Percentiles rank a stretch among this genome's conserved stretches.
Evolutionary conservation across 768 basidiomycete genomes (phyloP).

Genomic region (Russula sp.): DNA sequence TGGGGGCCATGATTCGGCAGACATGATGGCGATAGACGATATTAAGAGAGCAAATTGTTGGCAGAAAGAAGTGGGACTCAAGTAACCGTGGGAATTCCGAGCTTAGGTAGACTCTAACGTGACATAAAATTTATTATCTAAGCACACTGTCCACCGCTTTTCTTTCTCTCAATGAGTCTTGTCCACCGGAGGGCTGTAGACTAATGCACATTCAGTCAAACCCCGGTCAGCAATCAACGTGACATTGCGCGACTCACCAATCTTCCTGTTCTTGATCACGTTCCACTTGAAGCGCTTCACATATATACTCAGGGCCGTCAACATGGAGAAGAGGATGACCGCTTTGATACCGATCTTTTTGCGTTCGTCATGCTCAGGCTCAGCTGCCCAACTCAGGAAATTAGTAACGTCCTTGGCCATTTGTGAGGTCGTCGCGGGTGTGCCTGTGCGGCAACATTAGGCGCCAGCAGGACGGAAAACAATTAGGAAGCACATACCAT

Average conservation of each 20-base stretch:
- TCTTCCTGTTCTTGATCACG: constrained; percentile 89
- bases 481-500: constrained; percentile 54
- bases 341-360: constrained; percentile 98
- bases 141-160: constrained; percentile 2
- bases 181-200: constrained; percentile 59
- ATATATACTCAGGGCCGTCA: constrained; percentile 79
- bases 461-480: background rate
- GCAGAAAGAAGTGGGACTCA: background rate
- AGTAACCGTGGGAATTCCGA: constrained; percentile 18
- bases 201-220: constrained; percentile 37
- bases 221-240: constrained; percentile 1
- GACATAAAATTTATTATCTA: constrained; percentile 24
- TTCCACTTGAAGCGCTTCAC: constrained; percentile 97
- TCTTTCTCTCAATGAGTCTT: constrained; percentile 40
- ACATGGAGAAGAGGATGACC: constrained; percentile 84
- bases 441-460: constrained; percentile 49
- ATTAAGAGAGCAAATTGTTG: background rate
- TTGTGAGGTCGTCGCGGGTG: constrained; percentile 94
- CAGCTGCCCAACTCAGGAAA: constrained; percentile 95
- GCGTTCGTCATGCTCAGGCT: constrained; percentile 96
- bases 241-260: constrained; percentile 51
- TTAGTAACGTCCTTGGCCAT: constrained; percentile 99
- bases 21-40: constrained; percentile 45
- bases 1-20: constrained; percentile 77
- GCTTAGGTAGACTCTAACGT: constrained; percentile 5